Percentiles rank a stretch among this genome's conserved stretches.
These are phyloP conservation scores for Trichoderma sp. DNA, from an alignment of 2,329 filamentous ascomycete species.

Conservation along the genomic window DNA sequence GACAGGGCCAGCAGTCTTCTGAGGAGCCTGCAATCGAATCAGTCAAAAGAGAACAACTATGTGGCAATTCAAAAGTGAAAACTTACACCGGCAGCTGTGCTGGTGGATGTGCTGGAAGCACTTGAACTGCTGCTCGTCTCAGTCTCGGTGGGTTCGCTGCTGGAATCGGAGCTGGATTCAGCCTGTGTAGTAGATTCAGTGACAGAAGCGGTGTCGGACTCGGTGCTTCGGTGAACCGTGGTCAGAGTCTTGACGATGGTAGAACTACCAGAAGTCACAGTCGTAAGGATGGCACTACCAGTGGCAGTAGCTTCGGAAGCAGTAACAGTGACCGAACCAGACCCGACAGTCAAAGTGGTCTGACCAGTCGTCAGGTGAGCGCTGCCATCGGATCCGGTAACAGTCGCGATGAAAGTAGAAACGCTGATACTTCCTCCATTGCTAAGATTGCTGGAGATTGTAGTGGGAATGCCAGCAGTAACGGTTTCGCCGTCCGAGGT, in stretches of 20 bases:
- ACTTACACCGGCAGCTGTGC: conserved; percentile 34
- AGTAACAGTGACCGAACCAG: conserved; percentile 22
- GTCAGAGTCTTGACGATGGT: conserved; percentile 30
- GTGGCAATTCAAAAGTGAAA: no score
- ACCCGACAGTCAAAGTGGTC: conserved; percentile 29
- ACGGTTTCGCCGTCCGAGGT: conserved; percentile 36
- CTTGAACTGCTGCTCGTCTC: conserved; percentile 15
- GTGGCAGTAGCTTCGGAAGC: conserved; percentile 15
- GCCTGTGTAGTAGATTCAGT: conserved; percentile 22
- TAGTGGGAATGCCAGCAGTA: conserved; percentile 39
- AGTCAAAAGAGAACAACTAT: not conserved
- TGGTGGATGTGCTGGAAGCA: conserved; percentile 23
- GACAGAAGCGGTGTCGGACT: conserved; percentile 24
- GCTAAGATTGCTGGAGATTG: conserved; percentile 29
- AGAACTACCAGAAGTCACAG: conserved; percentile 27
- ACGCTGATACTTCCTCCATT: conserved; percentile 24
- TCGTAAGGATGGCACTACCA: conserved; percentile 24
- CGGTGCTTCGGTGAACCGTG: conserved; percentile 26
- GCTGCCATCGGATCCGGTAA: conserved; percentile 25
- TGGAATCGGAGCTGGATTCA: conserved; percentile 21
- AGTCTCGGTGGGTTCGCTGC: conserved; percentile 11
- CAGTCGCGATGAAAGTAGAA: conserved; percentile 26
- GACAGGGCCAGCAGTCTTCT: conserved; percentile 45
- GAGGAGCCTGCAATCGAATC: conserved; percentile 31
- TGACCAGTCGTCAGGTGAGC: conserved; percentile 29